Evolutionary conservation across 2,329 filamentous ascomycete species (phyloP).

Genomic region (Talaromyces sp.): DNA sequence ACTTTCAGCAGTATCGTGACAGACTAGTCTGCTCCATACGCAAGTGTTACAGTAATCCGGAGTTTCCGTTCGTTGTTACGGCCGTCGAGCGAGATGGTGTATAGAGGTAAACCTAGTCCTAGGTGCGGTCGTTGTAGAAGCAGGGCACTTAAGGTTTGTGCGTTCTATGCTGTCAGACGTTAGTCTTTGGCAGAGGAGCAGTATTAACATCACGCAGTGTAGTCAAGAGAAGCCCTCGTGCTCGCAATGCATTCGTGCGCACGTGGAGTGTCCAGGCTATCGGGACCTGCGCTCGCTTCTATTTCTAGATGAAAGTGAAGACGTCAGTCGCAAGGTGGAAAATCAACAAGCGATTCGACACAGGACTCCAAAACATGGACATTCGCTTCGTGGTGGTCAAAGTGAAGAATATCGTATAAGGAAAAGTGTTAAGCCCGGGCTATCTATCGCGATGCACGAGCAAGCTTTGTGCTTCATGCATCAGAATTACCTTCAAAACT

Average conservation of each 20-base stretch:
- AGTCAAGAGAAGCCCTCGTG: constrained; percentile 16
- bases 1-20: too few species aligned
- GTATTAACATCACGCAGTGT: constrained; percentile 6
- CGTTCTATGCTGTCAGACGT: not conserved
- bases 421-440: too few species aligned
- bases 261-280: constrained; percentile 18
- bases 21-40: too few species aligned
- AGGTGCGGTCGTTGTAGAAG: constrained; percentile 18
- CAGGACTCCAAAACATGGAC: too few species aligned
- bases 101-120: constrained; percentile 19
- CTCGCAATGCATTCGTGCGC: constrained; percentile 15
- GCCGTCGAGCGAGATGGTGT: constrained; percentile 14
- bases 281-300: constrained; percentile 9
- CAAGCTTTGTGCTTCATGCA: constrained; percentile 14
- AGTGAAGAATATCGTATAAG: too few species aligned
- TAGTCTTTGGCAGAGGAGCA: too few species aligned
- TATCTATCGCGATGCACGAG: constrained; percentile 3
- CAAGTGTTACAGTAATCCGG: too few species aligned
- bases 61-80: too few species aligned
- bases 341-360: not conserved
- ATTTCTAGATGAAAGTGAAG: constrained; percentile 15
- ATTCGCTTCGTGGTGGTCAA: too few species aligned
- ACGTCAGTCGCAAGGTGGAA: constrained; percentile 13
- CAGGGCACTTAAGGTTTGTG: constrained; percentile 18
- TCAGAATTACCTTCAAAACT: constrained; percentile 15